Base-by-base conservation (phyloP, 2,329 filamentous ascomycete genomes). In the Claviceps spartinae region DNA sequence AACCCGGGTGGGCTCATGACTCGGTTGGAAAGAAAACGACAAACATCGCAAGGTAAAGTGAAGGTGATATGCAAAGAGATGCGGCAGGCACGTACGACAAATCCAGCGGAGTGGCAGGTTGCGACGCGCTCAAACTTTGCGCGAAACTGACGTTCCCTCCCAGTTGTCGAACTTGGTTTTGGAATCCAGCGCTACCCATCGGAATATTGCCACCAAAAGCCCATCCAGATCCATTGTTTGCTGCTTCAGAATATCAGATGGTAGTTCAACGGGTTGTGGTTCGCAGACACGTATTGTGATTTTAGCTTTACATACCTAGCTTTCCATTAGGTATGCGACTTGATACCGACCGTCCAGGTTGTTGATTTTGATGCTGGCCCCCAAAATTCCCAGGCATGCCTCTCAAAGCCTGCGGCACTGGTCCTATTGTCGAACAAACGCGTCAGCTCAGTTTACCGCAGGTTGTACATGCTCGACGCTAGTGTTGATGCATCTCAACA, bases 251-350 rank as follows among this genome's bases (percentile, higher is more conserved):
- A 26, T 4, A 44, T 20, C 41, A 14, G 24, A 11, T 49, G 20
- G 14, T 18, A 11, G 24, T 26, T 8, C 9, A 5, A n/a, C 13
- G 30, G 37, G 14, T 30, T 4, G 18, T 22, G 8, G 30, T 13
- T 4, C 9, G 20, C 14, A 22, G 26, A n/a, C 20, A 11, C 40
- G n/a, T n/a, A 26, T 46, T 36, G 41, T 36, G 30, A 40, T 4
- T 41, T 47, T 26, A 18, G 9, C 26, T 24, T 24, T 44, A 14
- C 59, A 48, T 65, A 83, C 81, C 77, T 73, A 82, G 67, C 67
- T 84, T 84, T 52, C 79, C 79, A 59, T 81, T 82, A 53, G 79
- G 79, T 74, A 84, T 71, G 62, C 81, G 75, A 64, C 66, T 78
- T 51, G 79, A 73, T 43, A 75, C 75, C 56, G 71, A 69, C 62